Evolutionary conservation across 1,284 basidiomycete species (phyloP), one percentile per base, ranked within the genome.

Genomic region (Microbotryum violaceum): DNA sequence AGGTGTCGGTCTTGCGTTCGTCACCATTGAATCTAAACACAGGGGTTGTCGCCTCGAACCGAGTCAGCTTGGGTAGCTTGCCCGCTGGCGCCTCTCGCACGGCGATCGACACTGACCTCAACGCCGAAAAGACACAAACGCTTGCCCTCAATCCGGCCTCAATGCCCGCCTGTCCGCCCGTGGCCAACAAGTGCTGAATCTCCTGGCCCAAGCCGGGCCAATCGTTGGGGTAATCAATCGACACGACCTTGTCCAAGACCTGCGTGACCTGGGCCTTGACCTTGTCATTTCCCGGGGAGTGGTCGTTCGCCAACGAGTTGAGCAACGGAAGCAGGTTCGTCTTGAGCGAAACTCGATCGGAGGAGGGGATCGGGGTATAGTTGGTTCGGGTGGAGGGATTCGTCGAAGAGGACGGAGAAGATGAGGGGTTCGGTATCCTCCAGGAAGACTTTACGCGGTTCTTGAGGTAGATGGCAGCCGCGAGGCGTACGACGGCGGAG

Each of bases 391-490:
- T 51, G 16, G 61, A 29, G 25, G 14, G 49, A 14, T 58, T 51
- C 2, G 61, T 56, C 6, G 57, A 48, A 20, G 53, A 7, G 21
- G 20, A 20, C 29, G 9, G 29, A 6, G 0, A 12, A 2, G 62
- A 60, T 3, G 63, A 57, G 6, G 54, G 23, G 10, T 54, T 37
- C 2, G 66, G 64, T 18, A 56, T 27, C 25, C 58, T 59, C 67
- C 67, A 69, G 51, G 54, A 56, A 16, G 58, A 59, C 18, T 45
- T 47, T 56, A 71, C 55, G 71, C 88, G 85, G 75, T 91, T 91
- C 77, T 91, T 91, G 70, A 91, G 79, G 80, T 85, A 91, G 25
- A 91, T 86, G 16, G 85, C 81, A 64, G 85, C 85, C 0, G 89
- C 66, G 45, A 67, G 60, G 51, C 63, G 55, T 48, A 69, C 62